Evolutionary conservation across 768 basidiomycete genomes (phyloP), one percentile per base, ranked within the genome.

Genomic region (Lentinula edodes): DNA sequence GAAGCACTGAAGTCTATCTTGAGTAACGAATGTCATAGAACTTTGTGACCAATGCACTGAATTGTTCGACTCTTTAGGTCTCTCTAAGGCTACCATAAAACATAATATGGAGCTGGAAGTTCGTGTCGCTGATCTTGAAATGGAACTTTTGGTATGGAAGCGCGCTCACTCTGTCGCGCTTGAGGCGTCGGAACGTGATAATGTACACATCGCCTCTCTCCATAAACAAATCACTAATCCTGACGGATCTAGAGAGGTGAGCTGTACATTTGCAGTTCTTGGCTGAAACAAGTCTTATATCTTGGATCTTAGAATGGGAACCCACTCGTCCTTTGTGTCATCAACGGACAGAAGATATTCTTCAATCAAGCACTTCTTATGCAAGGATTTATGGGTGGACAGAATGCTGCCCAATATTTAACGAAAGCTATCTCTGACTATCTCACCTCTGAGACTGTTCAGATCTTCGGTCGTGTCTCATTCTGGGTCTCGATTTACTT

Each of bases 401-500:
- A 80, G 60, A 77, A 80, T 48, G 85, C 82, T 12, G 86, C 87
- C 34, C 84, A 88, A 66, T 78, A 80, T 56, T 75, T 91, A 61
- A 90, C 88, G 18, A 84, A 86, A 71, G 77, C 76, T 6, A 86
- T 91, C 56, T 88, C 87, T 46, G 85, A 85, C 63, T 83, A 88
- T 72, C 77, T 91, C 58, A 77, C 85, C 57, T 77, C 75, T 65
- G 85, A 90, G 68, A 83, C 82, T 56, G 74, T 85, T 54, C 83
- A 83, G 58, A 77, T 82, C 60, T 81, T 84, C 61, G 85, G 84
- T 35, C 80, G 85, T 8, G 77, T 89, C 43, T 88, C 89, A 32
- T 89, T 90, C 71, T 91, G 88, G 88, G 82, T 89, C 54, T 84
- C 83, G 48, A 70, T 91, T 63, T 91, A 85, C 75, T 81, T 84